Conservation (phyloP, 1,284 basidiomycete genomes). For the Irpex lacteus region DNA sequence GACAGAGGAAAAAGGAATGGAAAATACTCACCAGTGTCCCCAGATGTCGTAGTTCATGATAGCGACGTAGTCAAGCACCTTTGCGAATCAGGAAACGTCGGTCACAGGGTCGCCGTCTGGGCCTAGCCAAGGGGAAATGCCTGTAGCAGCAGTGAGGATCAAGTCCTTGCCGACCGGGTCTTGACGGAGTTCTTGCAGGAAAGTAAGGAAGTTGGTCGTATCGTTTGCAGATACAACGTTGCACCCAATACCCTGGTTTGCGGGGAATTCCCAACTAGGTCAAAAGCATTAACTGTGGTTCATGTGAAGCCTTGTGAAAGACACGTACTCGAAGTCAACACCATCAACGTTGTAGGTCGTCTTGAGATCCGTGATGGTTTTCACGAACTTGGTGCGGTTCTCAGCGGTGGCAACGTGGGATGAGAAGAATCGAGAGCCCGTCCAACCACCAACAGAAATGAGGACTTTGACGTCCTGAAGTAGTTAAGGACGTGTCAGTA, state of each 20-base stretch:
- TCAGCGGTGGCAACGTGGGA: slow-evolving; percentile 53
- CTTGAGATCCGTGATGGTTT: slow-evolving; percentile 60
- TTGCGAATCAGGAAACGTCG: slow-evolving; percentile 69
- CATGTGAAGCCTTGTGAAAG: not conserved
- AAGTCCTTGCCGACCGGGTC: slow-evolving; percentile 55
- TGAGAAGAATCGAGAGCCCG: slow-evolving; percentile 71
- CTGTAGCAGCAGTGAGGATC: slow-evolving; percentile 73
- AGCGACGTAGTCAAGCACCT: slow-evolving; percentile 75
- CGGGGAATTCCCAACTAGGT: slow-evolving; percentile 86
- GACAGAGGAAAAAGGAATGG: not conserved
- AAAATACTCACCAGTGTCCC: slow-evolving; percentile 33
- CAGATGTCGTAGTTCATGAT: slow-evolving; percentile 91
- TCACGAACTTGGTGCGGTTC: slow-evolving; percentile 66
- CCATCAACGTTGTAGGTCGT: slow-evolving; percentile 69
- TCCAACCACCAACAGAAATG: slow-evolving; percentile 83
- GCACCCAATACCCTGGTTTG: slow-evolving; percentile 65
- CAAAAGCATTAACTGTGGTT: not conserved
- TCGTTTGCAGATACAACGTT: slow-evolving; percentile 67
- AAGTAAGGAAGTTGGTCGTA: slow-evolving; percentile 68
- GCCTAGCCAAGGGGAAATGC: slow-evolving; percentile 67
- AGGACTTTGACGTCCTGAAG: slow-evolving; percentile 61
- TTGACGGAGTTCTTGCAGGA: slow-evolving; percentile 71
- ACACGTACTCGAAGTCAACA: slow-evolving; percentile 72
- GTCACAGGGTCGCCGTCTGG: slow-evolving; percentile 51
- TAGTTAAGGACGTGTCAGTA: not conserved